Conservation (phyloP, 1,284 basidiomycete genomes). For the Moesziomyces antarcticus region DNA sequence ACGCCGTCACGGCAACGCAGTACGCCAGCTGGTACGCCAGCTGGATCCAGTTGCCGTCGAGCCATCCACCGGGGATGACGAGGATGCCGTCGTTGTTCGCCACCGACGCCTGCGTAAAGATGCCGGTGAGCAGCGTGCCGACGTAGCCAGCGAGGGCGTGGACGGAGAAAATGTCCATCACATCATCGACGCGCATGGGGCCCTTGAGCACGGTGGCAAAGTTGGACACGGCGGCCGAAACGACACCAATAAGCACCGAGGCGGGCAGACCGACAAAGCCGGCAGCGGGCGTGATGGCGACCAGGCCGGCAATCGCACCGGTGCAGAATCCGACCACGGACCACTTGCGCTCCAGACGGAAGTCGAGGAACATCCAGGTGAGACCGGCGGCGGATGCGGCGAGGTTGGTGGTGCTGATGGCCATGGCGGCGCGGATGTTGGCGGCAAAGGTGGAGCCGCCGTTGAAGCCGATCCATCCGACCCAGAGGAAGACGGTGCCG, state of each 20-base stretch:
- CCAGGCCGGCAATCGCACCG: slow-evolving; percentile 69
- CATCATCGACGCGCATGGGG: slow-evolving; percentile 76
- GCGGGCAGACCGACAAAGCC: slow-evolving; percentile 75
- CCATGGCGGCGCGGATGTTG: slow-evolving; percentile 86
- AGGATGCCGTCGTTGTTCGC: slow-evolving; percentile 76
- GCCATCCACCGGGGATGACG: slow-evolving; percentile 77
- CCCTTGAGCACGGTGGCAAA: slow-evolving; percentile 83
- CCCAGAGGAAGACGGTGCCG: slow-evolving; percentile 89
- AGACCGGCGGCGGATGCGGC: slow-evolving; percentile 79
- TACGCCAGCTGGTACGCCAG: slow-evolving; percentile 87
- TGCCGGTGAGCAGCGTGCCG: slow-evolving; percentile 66
- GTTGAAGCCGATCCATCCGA: slow-evolving; percentile 96
- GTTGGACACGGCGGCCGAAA: slow-evolving; percentile 82
- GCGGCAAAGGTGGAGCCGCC: slow-evolving; percentile 88
- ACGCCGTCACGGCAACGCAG: slow-evolving; percentile 75
- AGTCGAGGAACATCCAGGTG: slow-evolving; percentile 90
- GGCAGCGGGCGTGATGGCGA: slow-evolving; percentile 68
- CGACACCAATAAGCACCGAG: slow-evolving; percentile 78
- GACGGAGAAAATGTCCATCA: slow-evolving; percentile 71
- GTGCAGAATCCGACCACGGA: slow-evolving; percentile 69
- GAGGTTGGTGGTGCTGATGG: slow-evolving; percentile 86
- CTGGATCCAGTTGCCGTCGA: slow-evolving; percentile 77
- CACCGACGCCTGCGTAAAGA: slow-evolving; percentile 84
- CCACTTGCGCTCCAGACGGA: slow-evolving; percentile 84
- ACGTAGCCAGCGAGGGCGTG: slow-evolving; percentile 63